Base-by-base conservation (phyloP, 306 rosid species). In the Oemleria cerasiformis region DNA sequence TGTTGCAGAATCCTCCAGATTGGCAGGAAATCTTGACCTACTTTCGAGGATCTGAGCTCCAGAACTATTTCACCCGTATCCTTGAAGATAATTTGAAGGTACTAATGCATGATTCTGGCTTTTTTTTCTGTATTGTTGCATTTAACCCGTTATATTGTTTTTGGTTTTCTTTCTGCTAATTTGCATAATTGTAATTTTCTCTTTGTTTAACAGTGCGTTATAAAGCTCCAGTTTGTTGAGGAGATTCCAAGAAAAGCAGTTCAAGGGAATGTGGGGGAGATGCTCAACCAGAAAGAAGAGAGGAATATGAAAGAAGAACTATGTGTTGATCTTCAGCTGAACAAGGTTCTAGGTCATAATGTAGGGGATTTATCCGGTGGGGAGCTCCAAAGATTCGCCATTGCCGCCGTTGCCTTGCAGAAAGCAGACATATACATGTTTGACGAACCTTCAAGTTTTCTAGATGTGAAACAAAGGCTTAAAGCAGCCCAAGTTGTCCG, bases 291-390 rank as follows among this genome's bases (percentile, higher is more conserved):
- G 75, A 91, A 95, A 75, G 86, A 95, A 65, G 99, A 89, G 85
- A 89, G 96, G 82, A 80, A 83, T 45, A 55, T 76, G 84, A 95
- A 95, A 81, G 73, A 71, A 25, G 84, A 84, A 75, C 89, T 95
- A 20, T 95, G 99, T 68, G 70, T 25, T 57, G 96, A 91, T 87
- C 96, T 95, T 44, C 81, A 95, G 50, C 97, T 95, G 51, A 95
- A 95, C 81, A 96, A 88, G 82, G 99, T 95, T 84, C 89, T 86
- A 73, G 99, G 91, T 48, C 96, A 96, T 65, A 95, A 88, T 78
- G 97, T 95, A 21, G 99, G 92, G 60, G 97, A 95, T 80, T 87
- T 95, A 65, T 91, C 99, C 2, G 99, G 97, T 74, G 99, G 99
- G 68, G 99, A 95, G 78, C 99, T 95, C 82, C 97, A 95, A 85